Evolutionary conservation across 2,329 filamentous ascomycete species (phyloP).

Genomic region (Fusarium mexicanum): DNA sequence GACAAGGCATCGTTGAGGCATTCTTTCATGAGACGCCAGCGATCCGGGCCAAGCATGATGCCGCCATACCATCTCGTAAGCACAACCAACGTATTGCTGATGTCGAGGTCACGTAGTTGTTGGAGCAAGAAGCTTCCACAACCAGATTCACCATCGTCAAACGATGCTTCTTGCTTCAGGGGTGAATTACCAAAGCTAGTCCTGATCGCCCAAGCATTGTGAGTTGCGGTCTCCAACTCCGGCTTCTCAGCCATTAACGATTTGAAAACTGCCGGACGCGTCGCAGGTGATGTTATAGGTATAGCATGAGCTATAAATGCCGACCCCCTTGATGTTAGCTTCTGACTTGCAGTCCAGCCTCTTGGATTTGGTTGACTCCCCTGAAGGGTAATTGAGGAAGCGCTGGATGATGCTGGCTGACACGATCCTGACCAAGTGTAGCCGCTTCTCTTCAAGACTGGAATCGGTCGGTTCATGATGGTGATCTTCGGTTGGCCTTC

Average conservation of each 20-base stretch:
- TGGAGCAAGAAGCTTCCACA: conserved; percentile 66
- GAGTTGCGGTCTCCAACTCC: conserved; percentile 62
- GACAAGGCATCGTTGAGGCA: conserved; percentile 65
- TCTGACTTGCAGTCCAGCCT: conserved; percentile 63
- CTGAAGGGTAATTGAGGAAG: conserved; percentile 27
- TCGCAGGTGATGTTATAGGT: conserved; percentile 49
- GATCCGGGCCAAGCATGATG: conserved; percentile 67
- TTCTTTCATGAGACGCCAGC: conserved; percentile 70
- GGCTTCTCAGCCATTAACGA: conserved; percentile 60
- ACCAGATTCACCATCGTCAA: conserved; percentile 70
- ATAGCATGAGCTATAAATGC: conserved; percentile 66
- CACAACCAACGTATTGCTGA: conserved; percentile 64
- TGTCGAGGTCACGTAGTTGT: conserved; percentile 61
- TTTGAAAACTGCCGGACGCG: conserved; percentile 56
- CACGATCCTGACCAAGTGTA: conserved; percentile 60
- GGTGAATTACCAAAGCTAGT: conserved; percentile 51
- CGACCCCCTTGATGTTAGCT: conserved; percentile 62
- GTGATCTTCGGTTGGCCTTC: conserved; percentile 78
- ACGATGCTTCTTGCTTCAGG: conserved; percentile 59
- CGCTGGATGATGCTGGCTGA: conserved; percentile 24
- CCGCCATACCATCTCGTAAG: conserved; percentile 72
- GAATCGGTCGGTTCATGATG: conserved; percentile 77
- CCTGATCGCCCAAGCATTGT: conserved; percentile 65
- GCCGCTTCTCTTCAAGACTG: conserved; percentile 80
- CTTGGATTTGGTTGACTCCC: conserved; percentile 33